These are phyloP conservation scores for Neckera pumila DNA, from an alignment of 225 moss, liverwort and hornwort genomes.

Conservation along the genomic window DNA sequence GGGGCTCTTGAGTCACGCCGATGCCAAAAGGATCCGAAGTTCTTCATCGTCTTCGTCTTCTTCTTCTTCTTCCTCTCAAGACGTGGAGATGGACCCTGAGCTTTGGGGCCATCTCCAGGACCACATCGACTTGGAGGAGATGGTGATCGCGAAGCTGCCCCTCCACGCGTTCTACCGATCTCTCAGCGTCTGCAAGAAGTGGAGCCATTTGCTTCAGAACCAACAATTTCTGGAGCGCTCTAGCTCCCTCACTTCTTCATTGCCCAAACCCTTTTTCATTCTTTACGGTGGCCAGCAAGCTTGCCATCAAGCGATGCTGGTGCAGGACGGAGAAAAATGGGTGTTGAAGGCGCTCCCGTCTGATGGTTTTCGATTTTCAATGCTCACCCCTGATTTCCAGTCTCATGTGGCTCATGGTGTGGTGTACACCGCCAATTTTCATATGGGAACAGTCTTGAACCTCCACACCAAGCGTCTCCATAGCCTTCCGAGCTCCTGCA, in stretches of 20 bases:
- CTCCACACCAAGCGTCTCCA: constrained; percentile 10
- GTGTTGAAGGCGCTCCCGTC: constrained; percentile 6
- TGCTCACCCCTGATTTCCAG: not conserved
- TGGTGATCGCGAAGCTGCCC: constrained; percentile 9
- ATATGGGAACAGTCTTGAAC: not conserved
- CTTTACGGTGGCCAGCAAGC: not conserved
- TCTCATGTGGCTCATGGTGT: not conserved
- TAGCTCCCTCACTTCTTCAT: not conserved
- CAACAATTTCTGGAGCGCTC: not conserved
- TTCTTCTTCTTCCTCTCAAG: not conserved
- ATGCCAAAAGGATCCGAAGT: not conserved
- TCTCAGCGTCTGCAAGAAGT: constrained; percentile 9
- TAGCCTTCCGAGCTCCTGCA: not conserved
- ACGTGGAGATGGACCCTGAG: not conserved
- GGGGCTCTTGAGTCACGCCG: not conserved
- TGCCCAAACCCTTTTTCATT: constrained; percentile 14
- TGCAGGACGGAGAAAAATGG: constrained; percentile 8
- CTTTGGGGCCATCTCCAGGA: not conserved
- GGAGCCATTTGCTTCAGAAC: not conserved
- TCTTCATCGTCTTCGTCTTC: not conserved
- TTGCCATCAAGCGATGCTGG: constrained; percentile 19
- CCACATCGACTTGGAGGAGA: constrained; percentile 2
- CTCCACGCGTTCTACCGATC: not conserved
- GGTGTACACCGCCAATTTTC: not conserved
- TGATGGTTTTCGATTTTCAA: not conserved